Conservation (phyloP, 495 filamentous ascomycete genomes). For the Penicillium steckii region DNA sequence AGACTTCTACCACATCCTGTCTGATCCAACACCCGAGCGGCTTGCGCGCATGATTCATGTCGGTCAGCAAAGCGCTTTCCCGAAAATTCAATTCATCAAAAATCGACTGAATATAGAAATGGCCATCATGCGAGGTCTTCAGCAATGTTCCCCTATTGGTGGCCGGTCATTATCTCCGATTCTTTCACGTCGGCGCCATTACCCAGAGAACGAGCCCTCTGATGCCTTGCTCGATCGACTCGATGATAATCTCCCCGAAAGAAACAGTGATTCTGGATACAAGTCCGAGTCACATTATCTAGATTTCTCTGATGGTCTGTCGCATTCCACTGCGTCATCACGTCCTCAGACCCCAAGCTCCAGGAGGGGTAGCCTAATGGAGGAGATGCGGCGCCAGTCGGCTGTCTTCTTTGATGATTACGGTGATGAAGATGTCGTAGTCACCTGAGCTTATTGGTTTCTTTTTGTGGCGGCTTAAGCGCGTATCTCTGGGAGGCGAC, state of each 20-base stretch:
- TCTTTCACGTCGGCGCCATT: slow-evolving; percentile 24
- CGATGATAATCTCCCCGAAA: slow-evolving; percentile 34
- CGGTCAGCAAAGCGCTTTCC: slow-evolving; percentile 82
- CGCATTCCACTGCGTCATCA: slow-evolving; percentile 26
- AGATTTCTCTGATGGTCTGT: slow-evolving; percentile 27
- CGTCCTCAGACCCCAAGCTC: slow-evolving; percentile 24
- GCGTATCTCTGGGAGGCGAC: slow-evolving; percentile 1
- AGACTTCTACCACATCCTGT: slow-evolving; percentile 85
- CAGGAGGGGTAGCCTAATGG: slow-evolving; percentile 49
- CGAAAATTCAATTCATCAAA: slow-evolving; percentile 84
- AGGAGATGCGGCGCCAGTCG: slow-evolving; percentile 59
- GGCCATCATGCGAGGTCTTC: slow-evolving; percentile 71
- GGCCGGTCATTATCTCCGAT: slow-evolving; percentile 27
- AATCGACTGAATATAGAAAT: slow-evolving; percentile 84
- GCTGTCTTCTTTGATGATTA: slow-evolving; percentile 63
- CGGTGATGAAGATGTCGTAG: slow-evolving; percentile 26
- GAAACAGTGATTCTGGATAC: slow-evolving; percentile 16
- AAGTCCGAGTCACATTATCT: slow-evolving; percentile 22
- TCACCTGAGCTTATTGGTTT: slow-evolving; percentile 19
- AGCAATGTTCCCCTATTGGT: slow-evolving; percentile 44
- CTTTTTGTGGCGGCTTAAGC: slow-evolving; percentile 15
- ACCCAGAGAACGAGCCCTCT: slow-evolving; percentile 14
- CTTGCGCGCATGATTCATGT: slow-evolving; percentile 84
- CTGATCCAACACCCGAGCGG: slow-evolving; percentile 71
- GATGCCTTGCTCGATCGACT: slow-evolving; percentile 29